Percentiles rank a stretch among this genome's conserved stretches.
These are phyloP conservation scores for Aspergillus arachidicola DNA, from an alignment of 2,329 filamentous ascomycete genomes.

Conservation along the genomic window DNA sequence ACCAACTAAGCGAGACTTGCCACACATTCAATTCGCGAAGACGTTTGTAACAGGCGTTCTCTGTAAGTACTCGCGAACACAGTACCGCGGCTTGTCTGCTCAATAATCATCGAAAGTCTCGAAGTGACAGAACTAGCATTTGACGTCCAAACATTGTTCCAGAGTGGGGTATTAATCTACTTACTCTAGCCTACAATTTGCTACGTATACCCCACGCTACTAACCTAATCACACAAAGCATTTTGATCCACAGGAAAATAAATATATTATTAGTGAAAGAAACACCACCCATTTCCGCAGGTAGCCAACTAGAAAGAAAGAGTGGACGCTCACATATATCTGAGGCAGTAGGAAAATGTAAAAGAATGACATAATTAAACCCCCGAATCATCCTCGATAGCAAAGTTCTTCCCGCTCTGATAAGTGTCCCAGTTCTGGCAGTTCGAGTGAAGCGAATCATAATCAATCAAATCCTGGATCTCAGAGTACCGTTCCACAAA, in stretches of 20 bases:
- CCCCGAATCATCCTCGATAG: not conserved
- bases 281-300: not conserved
- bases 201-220: too few relatives aligned
- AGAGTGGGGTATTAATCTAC: not conserved
- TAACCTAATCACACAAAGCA: too few relatives aligned
- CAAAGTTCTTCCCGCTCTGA: not conserved
- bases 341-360: not conserved
- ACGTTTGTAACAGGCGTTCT: too few relatives aligned
- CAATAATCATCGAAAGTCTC: not conserved
- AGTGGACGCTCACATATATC: not conserved
- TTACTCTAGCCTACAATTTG: not conserved
- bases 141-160: not conserved
- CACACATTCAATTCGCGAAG: too few relatives aligned
- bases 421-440: slow-evolving; percentile 2
- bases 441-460: slow-evolving; percentile 9
- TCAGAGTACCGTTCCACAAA: slow-evolving; percentile 35
- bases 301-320: not conserved
- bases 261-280: not conserved
- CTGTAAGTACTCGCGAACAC: too few relatives aligned
- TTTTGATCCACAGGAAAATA: too few relatives aligned
- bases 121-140: not conserved
- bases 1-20: too few relatives aligned
- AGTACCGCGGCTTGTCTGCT: too few relatives aligned
- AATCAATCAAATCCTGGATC: slow-evolving; percentile 24
- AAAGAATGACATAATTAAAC: not conserved